Base-by-base conservation (phyloP, 306 rosid genomes). In the Prunus davidiana region DNA sequence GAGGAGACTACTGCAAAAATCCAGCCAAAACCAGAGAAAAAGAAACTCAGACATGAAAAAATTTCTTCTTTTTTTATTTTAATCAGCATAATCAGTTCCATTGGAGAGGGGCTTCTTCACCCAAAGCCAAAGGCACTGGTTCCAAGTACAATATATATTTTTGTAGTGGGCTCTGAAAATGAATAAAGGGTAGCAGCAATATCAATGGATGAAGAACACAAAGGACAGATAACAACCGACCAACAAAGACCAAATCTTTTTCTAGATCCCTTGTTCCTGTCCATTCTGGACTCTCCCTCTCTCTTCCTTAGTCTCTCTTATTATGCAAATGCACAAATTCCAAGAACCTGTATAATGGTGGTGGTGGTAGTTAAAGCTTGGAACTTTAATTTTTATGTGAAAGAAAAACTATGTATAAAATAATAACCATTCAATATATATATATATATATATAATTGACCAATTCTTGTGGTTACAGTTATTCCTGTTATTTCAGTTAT, bases 401-500 rank as follows among this genome's bases (percentile, higher is more conserved):
- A 69, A 74, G n/a, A 24, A 68, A 25, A 50, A 20, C 43, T 32
- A 14, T 72, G 32, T 72, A 12, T 78, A 49, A 30, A 45, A 24
- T 51, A 24, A n/a, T 45, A 13, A 71, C n/a, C 49, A 12, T 69
- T 43, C 18, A 46, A n/a, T 58, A 38, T 38, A 32, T 28, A 28
- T 28, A 28, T 28, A 24, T 24, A 24, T 24, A 20, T 50, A 43
- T 6, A 47, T 63, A 27, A 73, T 62, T 25, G 67, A 62, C 45
- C 46, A 63, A 69, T 80, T 84, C 78, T 67, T 75, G 78, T 80
- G 82, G 80, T 83, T 80, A 80, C 81, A 82, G 87, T 83, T 82
- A 72, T 87, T 87, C 55, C 92, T 77, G 94, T 89, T 91, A 81
- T 80, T 77, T 69, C 87, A 82, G 92, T 89, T 91, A 72, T 20